phyloP scores from a whole-genome alignment of 2,329 filamentous ascomycete genomes.

The Epichloe bromicola region DNA sequence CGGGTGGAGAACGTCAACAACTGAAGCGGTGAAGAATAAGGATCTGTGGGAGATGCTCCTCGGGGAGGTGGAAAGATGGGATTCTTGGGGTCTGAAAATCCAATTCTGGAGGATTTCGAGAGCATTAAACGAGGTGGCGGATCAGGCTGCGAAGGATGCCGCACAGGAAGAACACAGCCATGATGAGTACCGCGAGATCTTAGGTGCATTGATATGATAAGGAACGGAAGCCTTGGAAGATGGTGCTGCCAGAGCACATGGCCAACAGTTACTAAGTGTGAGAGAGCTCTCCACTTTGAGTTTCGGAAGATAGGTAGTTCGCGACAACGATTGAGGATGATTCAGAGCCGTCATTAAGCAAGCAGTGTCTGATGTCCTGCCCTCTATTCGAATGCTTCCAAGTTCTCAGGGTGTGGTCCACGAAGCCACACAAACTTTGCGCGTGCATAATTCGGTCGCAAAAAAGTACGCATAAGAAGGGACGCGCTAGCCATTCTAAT shows the following conservation, averaged over 20 bases:
- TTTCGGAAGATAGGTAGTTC: no score
- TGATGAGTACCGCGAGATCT: background rate
- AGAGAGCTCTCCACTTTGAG: no score
- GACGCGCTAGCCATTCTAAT: no score
- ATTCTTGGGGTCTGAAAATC: background rate
- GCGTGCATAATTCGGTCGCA: no score
- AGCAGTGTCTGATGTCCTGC: no score
- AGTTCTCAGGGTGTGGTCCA: no score
- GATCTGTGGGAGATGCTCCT: background rate
- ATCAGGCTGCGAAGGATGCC: background rate
- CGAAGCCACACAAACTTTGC: no score
- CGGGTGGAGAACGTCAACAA: background rate
- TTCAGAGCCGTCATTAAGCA: no score
- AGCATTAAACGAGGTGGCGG: background rate
- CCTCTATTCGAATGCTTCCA: no score
- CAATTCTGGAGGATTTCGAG: background rate
- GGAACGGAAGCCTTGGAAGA: background rate
- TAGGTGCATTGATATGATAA: background rate
- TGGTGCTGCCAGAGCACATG: background rate
- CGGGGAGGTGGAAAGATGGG: background rate
- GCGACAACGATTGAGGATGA: no score
- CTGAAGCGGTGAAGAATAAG: background rate
- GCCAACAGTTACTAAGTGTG: no score
- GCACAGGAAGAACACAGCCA: background rate
- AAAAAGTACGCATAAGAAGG: no score